Evolutionary conservation across 352 stramenopile species (phyloP), one percentile per base, ranked within the genome.

Genomic region (Phytophthora idaei): DNA sequence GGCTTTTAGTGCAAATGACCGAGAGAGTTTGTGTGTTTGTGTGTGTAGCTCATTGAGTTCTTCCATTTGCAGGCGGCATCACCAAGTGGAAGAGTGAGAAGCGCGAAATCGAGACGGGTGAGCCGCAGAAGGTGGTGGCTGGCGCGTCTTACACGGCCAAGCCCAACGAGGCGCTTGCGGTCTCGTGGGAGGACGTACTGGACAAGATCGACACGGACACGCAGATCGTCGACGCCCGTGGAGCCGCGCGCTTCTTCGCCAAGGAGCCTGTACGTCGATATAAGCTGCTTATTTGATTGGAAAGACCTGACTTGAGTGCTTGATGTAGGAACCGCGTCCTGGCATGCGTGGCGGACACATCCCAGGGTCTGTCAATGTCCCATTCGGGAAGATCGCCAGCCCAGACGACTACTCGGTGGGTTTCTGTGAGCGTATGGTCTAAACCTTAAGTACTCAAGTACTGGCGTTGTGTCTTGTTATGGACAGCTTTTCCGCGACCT

Each of bases 341-440:
- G 93, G 94, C 32, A 87, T 98, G 74, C 80, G 93, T 46, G 76
- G 87, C 17, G 96, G 96, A 1, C 96, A 98, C 67, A 98, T 98
- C 69, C 95, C 96, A 14, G 83, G 84, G 9, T 78, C 93, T 9
- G 57, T 96, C 11, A 98, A 98, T 68, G 73, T 98, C 0, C 95
- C 94, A 0, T 98, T 98, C 66, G 67, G 60, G 6, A 92, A 93
- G 56, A 44, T 98, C 36, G 83, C 98, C 11, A 67, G 80, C 6
- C 69, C 88, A 28, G 79, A 96, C 7, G 90, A 98, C 69, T 90
- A 96, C 41, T 88, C 80, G 73, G 77, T 90, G 69, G 80, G 61
- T 60, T 37, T 52, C 11, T 29, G 34, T 4, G 10, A 53, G 14
- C 8, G 21, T n/a, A 50, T 31, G 46, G 27, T 34, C 0, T 28